Conservation (phyloP, 1,284 basidiomycete species). For the Stygiomarasmius scandens region DNA sequence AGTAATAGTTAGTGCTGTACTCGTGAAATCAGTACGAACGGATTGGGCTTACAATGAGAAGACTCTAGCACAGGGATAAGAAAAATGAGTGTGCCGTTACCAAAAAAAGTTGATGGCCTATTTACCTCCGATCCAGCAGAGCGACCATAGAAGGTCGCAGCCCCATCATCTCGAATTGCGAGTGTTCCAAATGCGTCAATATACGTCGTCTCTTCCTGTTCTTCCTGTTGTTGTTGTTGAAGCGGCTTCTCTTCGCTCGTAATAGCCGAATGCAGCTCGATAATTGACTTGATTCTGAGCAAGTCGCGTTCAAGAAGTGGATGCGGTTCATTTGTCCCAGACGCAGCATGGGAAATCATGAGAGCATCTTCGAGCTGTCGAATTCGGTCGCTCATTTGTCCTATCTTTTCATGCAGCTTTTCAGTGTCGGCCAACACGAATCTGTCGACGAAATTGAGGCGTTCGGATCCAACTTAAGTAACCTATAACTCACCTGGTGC, state of each 20-base stretch:
- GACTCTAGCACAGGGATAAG: constrained; percentile 40
- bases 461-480: background rate
- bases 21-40: constrained; percentile 4
- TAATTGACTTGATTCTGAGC: constrained; percentile 69
- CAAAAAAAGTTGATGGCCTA: constrained; percentile 9
- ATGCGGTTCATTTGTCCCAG: constrained; percentile 52
- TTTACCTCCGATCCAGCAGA: constrained; percentile 66
- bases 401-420: constrained; percentile 71
- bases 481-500: constrained; percentile 58
- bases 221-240: constrained; percentile 32
- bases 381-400: constrained; percentile 74
- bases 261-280: constrained; percentile 60
- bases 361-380: constrained; percentile 76
- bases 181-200: constrained; percentile 67
- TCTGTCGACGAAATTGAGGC: constrained; percentile 33
- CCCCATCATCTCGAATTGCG: constrained; percentile 64
- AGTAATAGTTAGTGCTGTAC: constrained; percentile 11
- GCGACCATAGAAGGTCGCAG: constrained; percentile 64
- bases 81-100: background rate
- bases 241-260: constrained; percentile 29
- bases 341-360: constrained; percentile 55
- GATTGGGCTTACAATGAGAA: constrained; percentile 49
- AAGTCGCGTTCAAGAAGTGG: constrained; percentile 64
- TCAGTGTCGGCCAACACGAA: constrained; percentile 82
- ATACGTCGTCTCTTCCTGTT: constrained; percentile 47